These are phyloP conservation scores for Cladosporium sp. DNA, from an alignment of 2,329 filamentous ascomycete species.

Conservation along the genomic window DNA sequence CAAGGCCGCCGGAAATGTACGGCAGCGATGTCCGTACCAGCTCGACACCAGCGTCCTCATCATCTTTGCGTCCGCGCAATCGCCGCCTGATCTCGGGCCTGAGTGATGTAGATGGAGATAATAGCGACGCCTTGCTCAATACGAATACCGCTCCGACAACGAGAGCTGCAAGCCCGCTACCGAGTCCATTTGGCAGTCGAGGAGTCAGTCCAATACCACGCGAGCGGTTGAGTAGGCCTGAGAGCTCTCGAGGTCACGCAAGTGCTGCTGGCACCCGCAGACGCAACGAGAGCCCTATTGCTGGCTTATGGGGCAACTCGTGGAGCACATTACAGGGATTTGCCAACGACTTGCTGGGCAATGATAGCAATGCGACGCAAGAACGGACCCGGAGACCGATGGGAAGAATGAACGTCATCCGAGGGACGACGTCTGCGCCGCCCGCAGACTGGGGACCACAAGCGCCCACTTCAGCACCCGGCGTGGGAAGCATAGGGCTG, in stretches of 20 bases:
- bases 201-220: conserved; percentile 12
- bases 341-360: conserved; percentile 46
- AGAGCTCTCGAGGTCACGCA: conserved; percentile 10
- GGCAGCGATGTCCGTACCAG: conserved; percentile 27
- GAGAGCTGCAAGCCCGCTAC: conserved; percentile 5
- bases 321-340: conserved; percentile 48
- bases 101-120: conserved; percentile 39
- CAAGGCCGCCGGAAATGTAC: conserved; percentile 24
- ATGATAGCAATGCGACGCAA: conserved; percentile 24
- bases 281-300: conserved; percentile 25
- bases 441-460: conserved; percentile 47
- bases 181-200: conserved; percentile 5
- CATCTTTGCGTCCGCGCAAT: conserved; percentile 44
- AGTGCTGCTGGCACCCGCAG: not conserved
- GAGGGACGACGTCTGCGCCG: conserved; percentile 33
- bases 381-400: conserved; percentile 30
- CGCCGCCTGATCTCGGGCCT: conserved; percentile 45
- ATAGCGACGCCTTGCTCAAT: conserved; percentile 30
- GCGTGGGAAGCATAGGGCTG: conserved; percentile 37
- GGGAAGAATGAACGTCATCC: conserved; percentile 15
- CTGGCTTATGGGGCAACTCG: conserved; percentile 45
- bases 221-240: conserved; percentile 6
- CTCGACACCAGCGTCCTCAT: conserved; percentile 34
- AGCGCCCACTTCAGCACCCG: conserved; percentile 30
- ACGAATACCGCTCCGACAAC: conserved; percentile 29